Evolutionary conservation across 306 rosid genomes (phyloP).

Genomic region (Sicyos baderoa): DNA sequence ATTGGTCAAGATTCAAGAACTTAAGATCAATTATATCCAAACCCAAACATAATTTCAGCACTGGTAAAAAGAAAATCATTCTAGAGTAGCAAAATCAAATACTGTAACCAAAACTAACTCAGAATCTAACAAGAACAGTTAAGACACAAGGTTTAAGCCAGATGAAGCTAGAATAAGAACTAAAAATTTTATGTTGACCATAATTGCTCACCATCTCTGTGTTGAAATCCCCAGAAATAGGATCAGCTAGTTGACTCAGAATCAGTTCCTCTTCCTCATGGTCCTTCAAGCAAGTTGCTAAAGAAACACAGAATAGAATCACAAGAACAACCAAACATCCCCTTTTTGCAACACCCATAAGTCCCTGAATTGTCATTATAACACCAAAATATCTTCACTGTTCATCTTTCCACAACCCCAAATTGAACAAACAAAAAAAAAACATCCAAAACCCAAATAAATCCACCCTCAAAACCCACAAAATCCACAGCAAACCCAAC

Average conservation of each 20-base stretch:
- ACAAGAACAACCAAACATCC: slow-evolving; percentile 45
- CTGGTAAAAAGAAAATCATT: background rate
- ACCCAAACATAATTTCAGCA: background rate
- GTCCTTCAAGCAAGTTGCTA: slow-evolving; percentile 33
- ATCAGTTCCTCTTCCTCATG: slow-evolving; percentile 37
- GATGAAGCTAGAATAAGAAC: background rate
- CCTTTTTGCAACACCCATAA: slow-evolving; percentile 45
- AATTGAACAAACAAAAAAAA: slow-evolving; percentile 19
- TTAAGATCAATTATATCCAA: slow-evolving; percentile 4
- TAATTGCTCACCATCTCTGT: slow-evolving; percentile 53
- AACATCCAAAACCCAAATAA: slow-evolving; percentile 33
- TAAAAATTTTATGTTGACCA: background rate
- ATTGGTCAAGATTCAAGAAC: background rate
- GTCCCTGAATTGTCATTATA: slow-evolving; percentile 36
- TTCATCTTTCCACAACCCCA: slow-evolving; percentile 40
- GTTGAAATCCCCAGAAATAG: slow-evolving; percentile 39
- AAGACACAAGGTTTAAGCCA: slow-evolving; percentile 12
- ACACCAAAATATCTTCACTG: slow-evolving; percentile 36
- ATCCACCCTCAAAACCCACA: no score
- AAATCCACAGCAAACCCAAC: slow-evolving; percentile 24
- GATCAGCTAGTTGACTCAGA: slow-evolving; percentile 49
- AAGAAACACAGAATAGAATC: slow-evolving; percentile 33
- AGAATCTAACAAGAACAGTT: background rate
- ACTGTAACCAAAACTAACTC: background rate
- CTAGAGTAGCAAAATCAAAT: background rate